A percentile compares a stretch with the other conserved stretches of the same genome.
Conservation (phyloP, 371 early-diverging fungal genomes). For the Mortierella sp. region DNA sequence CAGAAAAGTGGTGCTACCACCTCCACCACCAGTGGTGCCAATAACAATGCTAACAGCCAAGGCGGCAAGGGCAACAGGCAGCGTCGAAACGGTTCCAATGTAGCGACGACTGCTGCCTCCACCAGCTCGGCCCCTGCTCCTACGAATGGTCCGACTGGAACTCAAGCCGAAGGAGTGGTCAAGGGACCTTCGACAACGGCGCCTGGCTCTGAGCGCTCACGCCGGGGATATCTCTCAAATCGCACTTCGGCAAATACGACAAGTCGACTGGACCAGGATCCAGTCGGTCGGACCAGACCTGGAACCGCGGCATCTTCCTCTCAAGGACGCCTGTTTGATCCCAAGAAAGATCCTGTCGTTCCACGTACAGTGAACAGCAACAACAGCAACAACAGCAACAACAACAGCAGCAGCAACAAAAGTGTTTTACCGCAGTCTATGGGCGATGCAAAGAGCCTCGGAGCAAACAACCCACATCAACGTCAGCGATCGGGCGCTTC, state of each 20-base stretch:
- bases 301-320: constrained; percentile 19
- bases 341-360: constrained; percentile 43
- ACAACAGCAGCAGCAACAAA: constrained; percentile 17
- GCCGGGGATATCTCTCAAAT: constrained; percentile 24
- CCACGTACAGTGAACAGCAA: constrained; percentile 17
- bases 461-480: constrained; percentile 7
- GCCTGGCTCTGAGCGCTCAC: neutral
- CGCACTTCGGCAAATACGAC: constrained; percentile 3
- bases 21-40: neutral
- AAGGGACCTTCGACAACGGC: neutral
- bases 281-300: constrained; percentile 12
- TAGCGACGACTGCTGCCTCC: constrained; percentile 1
- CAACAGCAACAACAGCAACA: constrained; percentile 8
- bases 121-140: neutral
- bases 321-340: constrained; percentile 45
- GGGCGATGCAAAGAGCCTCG: neutral
- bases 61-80: constrained; percentile 2
- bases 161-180: no score
- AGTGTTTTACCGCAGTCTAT: no score
- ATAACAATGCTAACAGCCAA: constrained; percentile 12
- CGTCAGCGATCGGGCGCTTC: constrained; percentile 12
- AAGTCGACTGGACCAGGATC: constrained; percentile 23
- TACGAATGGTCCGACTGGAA: no score
- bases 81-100: constrained; percentile 13
- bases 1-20: neutral